phyloP scores from a whole-genome alignment of 2,329 filamentous ascomycete genomes.

The Monilinia vaccinii-corymbosi region DNA sequence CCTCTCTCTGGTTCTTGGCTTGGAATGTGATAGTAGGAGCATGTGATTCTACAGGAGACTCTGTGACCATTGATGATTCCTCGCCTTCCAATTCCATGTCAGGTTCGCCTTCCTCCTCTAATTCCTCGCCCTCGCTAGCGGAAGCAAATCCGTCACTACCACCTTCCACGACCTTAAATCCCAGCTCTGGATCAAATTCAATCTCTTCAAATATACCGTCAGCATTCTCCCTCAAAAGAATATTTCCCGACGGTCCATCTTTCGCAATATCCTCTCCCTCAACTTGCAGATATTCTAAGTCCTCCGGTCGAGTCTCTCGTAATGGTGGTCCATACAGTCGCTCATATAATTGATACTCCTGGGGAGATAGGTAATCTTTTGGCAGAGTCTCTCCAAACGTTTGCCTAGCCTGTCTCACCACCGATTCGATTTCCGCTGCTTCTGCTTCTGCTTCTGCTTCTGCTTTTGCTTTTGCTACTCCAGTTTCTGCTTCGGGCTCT shows the following conservation, averaged over 20 bases:
- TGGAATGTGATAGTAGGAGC: slow-evolving; percentile 17
- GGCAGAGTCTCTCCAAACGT: slow-evolving; percentile 72
- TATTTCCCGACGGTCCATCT: slow-evolving; percentile 36
- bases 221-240: slow-evolving; percentile 45
- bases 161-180: slow-evolving; percentile 28
- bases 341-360: slow-evolving; percentile 69
- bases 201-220: slow-evolving; percentile 55
- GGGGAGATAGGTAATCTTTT: slow-evolving; percentile 54
- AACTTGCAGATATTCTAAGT: slow-evolving; percentile 37
- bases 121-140: neutral
- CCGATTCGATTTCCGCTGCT: slow-evolving; percentile 42
- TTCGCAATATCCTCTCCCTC: slow-evolving; percentile 38
- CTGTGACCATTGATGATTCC: slow-evolving; percentile 19
- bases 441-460: neutral
- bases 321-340: slow-evolving; percentile 72
- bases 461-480: neutral
- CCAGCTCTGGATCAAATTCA: slow-evolving; percentile 29
- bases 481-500: neutral
- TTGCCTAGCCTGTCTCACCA: slow-evolving; percentile 63
- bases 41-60: slow-evolving; percentile 19
- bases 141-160: slow-evolving; percentile 14
- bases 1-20: slow-evolving; percentile 27
- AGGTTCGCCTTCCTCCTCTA: neutral
- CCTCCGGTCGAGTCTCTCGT: slow-evolving; percentile 49
- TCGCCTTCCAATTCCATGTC: slow-evolving; percentile 30